phyloP scores from a whole-genome alignment of 2,329 filamentous ascomycete genomes.

The Acephala macrosclerotiorum region DNA sequence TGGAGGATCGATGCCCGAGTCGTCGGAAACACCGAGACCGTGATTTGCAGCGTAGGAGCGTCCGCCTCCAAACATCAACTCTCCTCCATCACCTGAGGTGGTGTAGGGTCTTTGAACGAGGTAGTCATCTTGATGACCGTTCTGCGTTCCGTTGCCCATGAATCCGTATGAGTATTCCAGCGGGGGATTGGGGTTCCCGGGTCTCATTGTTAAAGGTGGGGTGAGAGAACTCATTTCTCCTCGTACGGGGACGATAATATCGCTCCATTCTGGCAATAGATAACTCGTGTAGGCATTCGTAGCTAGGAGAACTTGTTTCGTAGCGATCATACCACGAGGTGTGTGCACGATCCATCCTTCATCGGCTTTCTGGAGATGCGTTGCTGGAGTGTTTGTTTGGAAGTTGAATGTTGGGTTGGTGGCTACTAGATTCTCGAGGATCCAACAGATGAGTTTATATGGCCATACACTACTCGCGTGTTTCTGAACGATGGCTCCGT shows the following conservation, averaged over 20 bases:
- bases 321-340: slow-evolving; percentile 68
- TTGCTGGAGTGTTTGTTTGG: slow-evolving; percentile 76
- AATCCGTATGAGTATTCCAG: slow-evolving; percentile 61
- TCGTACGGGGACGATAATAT: slow-evolving; percentile 78
- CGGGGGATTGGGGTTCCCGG: slow-evolving; percentile 21
- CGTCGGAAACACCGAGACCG: slow-evolving; percentile 65
- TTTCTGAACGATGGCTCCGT: slow-evolving; percentile 69
- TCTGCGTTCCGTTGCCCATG: slow-evolving; percentile 54
- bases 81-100: slow-evolving; percentile 48
- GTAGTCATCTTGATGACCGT: slow-evolving; percentile 69
- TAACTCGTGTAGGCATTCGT: slow-evolving; percentile 87
- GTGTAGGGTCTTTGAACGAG: slow-evolving; percentile 71
- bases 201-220: slow-evolving; percentile 55
- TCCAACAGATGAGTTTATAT: slow-evolving; percentile 80
- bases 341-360: slow-evolving; percentile 70
- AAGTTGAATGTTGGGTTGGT: slow-evolving; percentile 59
- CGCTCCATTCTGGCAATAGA: slow-evolving; percentile 72
- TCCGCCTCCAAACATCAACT: slow-evolving; percentile 77
- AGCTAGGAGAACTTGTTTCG: slow-evolving; percentile 74
- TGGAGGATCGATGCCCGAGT: slow-evolving; percentile 61
- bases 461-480: slow-evolving; percentile 78
- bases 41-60: slow-evolving; percentile 61
- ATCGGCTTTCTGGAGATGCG: slow-evolving; percentile 50
- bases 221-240: slow-evolving; percentile 75
- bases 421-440: slow-evolving; percentile 59